Percentiles rank a stretch among this genome's conserved stretches.
These are phyloP conservation scores for Geum urbanum DNA, from an alignment of 306 rosid species.

Conservation along the genomic window DNA sequence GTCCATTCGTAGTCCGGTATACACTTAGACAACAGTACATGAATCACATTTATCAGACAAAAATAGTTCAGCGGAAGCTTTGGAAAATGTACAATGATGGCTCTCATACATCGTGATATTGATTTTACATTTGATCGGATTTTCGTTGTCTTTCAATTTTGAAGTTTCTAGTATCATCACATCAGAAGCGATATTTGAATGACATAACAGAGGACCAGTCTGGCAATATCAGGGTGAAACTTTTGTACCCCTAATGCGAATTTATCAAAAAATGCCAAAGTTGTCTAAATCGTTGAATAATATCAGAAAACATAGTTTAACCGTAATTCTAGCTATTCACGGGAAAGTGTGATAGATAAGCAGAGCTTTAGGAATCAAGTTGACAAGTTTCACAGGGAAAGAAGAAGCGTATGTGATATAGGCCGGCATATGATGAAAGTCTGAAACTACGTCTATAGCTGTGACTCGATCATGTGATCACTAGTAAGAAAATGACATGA, in stretches of 20 bases:
- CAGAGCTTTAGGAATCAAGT: background rate
- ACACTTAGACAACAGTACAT: background rate
- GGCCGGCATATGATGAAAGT: background rate
- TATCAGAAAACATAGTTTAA: background rate
- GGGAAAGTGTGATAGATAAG: background rate
- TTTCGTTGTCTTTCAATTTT: background rate
- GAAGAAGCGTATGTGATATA: background rate
- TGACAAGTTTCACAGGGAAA: background rate
- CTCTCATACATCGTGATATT: background rate
- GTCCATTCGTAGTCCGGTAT: constrained; percentile 5
- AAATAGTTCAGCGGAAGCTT: background rate
- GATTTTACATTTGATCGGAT: background rate
- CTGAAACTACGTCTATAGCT: too few relatives aligned
- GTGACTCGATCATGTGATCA: too few relatives aligned
- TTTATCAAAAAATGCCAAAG: too few relatives aligned
- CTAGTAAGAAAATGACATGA: background rate
- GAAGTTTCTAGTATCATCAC: background rate
- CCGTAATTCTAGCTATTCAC: background rate
- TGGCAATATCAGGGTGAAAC: background rate
- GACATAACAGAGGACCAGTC: background rate
- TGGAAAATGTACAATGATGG: background rate
- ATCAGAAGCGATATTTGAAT: background rate
- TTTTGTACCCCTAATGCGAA: background rate
- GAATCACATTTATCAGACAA: background rate
- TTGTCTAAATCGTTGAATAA: too few relatives aligned